Conservation (phyloP, 208 protist genomes). For the Wallacemonas collosoma region DNA sequence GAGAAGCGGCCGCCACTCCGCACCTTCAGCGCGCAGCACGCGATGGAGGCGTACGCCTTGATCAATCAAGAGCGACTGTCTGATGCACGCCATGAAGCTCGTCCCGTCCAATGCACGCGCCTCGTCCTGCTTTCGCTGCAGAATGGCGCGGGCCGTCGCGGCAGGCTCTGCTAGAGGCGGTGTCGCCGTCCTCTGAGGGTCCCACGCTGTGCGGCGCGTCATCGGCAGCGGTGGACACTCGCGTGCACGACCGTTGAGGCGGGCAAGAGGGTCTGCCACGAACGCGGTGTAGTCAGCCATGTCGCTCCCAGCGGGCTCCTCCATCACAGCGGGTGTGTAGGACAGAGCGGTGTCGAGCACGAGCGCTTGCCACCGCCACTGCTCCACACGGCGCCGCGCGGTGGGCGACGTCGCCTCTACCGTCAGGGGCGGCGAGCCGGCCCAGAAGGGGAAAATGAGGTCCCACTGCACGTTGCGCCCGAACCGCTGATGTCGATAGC, state of each 20-base stretch:
- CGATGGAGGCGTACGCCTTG: slow-evolving; percentile 7
- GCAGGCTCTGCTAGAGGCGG: background rate
- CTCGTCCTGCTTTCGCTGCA: slow-evolving; percentile 6
- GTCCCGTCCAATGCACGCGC: slow-evolving; percentile 16
- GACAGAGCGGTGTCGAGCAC: slow-evolving; percentile 13
- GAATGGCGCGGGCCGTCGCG: background rate
- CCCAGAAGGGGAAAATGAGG: slow-evolving; percentile 26
- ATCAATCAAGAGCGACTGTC: slow-evolving; percentile 42
- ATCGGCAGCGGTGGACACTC: slow-evolving; percentile 32
- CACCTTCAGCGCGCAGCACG: slow-evolving; percentile 11
- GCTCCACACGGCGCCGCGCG: slow-evolving; percentile 36
- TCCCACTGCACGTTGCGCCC: slow-evolving; percentile 25
- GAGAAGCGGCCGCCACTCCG: slow-evolving; percentile 5
- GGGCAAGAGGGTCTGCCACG: slow-evolving; percentile 27
- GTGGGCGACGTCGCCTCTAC: slow-evolving; percentile 26
- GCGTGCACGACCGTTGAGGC: slow-evolving; percentile 32
- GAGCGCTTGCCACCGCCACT: slow-evolving; percentile 28
- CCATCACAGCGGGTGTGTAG: slow-evolving; percentile 3
- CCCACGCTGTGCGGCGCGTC: slow-evolving; percentile 22
- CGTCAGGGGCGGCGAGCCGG: slow-evolving; percentile 21
- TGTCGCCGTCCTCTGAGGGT: slow-evolving; percentile 5
- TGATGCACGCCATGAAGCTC: slow-evolving; percentile 31
- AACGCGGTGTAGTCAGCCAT: background rate
- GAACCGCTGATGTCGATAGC: slow-evolving; percentile 8
- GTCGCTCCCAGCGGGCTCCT: background rate